Base-by-base conservation (phyloP, 306 rosid species). In the Acacia acuminata region DNA sequence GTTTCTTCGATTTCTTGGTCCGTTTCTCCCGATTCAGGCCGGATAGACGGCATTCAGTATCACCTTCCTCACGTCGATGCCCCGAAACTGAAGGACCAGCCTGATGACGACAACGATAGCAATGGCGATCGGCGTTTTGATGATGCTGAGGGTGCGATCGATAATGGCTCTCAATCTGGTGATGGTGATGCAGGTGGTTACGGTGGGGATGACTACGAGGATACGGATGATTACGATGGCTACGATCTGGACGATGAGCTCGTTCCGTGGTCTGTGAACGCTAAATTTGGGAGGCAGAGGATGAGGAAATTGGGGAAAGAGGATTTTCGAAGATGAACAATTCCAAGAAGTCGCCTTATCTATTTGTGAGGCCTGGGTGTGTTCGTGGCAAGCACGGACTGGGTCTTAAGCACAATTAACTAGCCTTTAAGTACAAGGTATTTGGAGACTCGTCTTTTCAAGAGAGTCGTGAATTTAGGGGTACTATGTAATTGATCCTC, bases 231-330 rank as follows among this genome's bases (percentile, higher is more conserved):
- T 0, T 90, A 84, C 4, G 85, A 81, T 34, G 82, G 68, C 73
- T 71, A 66, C 43, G 96, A 87, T 63, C 81, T 94, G 81, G 91
- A 94, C 50, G 98, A 94, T 75, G 98, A 94, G 83, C 92, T 94
- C 43, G 91, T 94, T 85, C 97, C 98, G 3, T 93, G 97, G 97
- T 81, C 87, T 22, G 93, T 93, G 22, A 81, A 93, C 72, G 81
- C 73, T 40, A 93, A 88, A 61, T 64, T 93, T 25, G 92, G 86
- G 85, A 83, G 97, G 79, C 88, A 94, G 87, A 90, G 97, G 87
- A 91, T 94, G 97, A 94, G 96, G 87, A 94, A 94, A 44, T 82
- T 91, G 80, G 98, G 98, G 89, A 93, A 93, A 91, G 97, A 89
- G 89, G 79, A 8, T 91, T 82, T 80, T 44, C 97, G 55, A 94